Evolutionary conservation across 345 rosid species (phyloP).

Genomic region (Camelina sativa): DNA sequence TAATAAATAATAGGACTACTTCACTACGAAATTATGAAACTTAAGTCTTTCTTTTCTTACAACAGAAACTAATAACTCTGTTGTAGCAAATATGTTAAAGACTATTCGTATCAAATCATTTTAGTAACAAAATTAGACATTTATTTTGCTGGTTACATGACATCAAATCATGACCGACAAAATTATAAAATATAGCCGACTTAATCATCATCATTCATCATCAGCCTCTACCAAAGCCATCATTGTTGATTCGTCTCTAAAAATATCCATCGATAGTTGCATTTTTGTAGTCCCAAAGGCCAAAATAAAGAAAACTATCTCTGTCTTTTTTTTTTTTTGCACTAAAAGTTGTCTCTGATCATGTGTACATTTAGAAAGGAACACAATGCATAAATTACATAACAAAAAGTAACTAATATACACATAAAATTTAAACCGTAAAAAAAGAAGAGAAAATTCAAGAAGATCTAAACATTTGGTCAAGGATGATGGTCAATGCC

Average conservation of each 20-base stretch:
- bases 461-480: conserved; percentile 82
- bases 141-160: not conserved
- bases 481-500: conserved; percentile 86
- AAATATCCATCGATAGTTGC: not conserved
- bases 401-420: conserved; percentile 28
- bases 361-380: conserved; percentile 23
- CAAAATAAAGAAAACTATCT: not conserved
- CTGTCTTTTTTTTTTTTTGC: not conserved
- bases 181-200: not conserved
- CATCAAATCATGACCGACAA: conserved; percentile 6
- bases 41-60: too few species aligned
- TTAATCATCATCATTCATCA: not conserved
- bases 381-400: conserved; percentile 33
- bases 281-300: not conserved
- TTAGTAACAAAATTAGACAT: not conserved
- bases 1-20: not conserved
- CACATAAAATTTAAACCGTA: conserved; percentile 11
- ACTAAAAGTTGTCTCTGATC: not conserved
- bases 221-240: conserved; percentile 10
- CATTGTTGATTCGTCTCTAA: conserved; percentile 9
- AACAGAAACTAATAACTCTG: too few species aligned
- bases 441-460: conserved; percentile 18
- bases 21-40: not conserved
- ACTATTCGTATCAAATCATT: not conserved
- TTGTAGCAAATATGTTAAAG: too few species aligned